These are phyloP conservation scores for Arthrobotrys megalospora DNA, from an alignment of 2,329 filamentous ascomycete genomes.

Conservation along the genomic window DNA sequence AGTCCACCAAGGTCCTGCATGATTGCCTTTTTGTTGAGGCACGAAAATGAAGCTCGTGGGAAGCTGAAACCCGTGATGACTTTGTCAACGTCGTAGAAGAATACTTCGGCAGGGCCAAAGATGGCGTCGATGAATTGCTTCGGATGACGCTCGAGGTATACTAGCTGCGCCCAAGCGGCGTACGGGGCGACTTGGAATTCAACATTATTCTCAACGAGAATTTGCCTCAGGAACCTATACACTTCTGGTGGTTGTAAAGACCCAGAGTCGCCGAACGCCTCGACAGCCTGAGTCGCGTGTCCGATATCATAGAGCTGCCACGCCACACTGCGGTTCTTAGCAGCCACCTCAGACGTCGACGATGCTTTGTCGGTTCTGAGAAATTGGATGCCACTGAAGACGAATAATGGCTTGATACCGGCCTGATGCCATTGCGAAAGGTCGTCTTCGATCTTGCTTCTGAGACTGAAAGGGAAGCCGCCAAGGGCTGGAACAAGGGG, in stretches of 20 bases:
- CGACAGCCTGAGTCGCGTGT: slow-evolving; percentile 83
- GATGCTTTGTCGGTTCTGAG: slow-evolving; percentile 79
- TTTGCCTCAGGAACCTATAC: slow-evolving; percentile 63
- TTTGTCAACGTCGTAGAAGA: slow-evolving; percentile 65
- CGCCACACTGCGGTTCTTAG: slow-evolving; percentile 80
- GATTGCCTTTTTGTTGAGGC: slow-evolving; percentile 77
- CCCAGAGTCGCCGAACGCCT: slow-evolving; percentile 89
- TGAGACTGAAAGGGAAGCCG: slow-evolving; percentile 85
- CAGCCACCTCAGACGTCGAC: slow-evolving; percentile 75
- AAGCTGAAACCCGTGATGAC: slow-evolving; percentile 74
- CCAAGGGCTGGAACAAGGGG: slow-evolving; percentile 91
- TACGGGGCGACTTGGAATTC: slow-evolving; percentile 65
- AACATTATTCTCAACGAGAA: slow-evolving; percentile 63
- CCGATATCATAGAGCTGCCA: slow-evolving; percentile 90
- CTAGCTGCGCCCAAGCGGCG: slow-evolving; percentile 64
- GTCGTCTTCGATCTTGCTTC: slow-evolving; percentile 81
- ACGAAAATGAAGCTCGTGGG: slow-evolving; percentile 77
- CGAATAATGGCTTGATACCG: slow-evolving; percentile 84
- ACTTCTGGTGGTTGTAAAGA: slow-evolving; percentile 66
- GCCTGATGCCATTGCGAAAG: slow-evolving; percentile 79
- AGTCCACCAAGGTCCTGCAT: slow-evolving; percentile 77
- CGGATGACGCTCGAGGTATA: slow-evolving; percentile 63
- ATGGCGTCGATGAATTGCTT: slow-evolving; percentile 65
- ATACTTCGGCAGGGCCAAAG: slow-evolving; percentile 64
- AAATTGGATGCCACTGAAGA: slow-evolving; percentile 90